A percentile compares a stretch with the other conserved stretches of the same genome.
Evolutionary conservation across 306 rosid species (phyloP).

Genomic region (Medicago lupulina): DNA sequence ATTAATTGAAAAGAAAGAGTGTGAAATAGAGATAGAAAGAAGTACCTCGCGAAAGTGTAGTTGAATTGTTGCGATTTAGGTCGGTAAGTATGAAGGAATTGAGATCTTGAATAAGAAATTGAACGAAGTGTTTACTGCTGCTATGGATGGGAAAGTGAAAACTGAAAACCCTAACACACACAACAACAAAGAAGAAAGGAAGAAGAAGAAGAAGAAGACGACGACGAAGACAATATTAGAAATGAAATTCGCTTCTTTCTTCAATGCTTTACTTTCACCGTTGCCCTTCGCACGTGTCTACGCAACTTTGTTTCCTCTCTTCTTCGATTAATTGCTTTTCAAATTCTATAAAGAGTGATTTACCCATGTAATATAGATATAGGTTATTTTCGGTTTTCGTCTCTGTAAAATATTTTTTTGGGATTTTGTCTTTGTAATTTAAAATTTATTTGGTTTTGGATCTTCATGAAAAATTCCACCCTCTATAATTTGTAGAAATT

Average conservation of each 20-base stretch:
- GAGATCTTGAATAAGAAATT: not conserved
- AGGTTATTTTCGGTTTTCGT: too few relatives aligned
- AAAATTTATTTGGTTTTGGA: too few relatives aligned
- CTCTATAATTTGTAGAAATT: too few relatives aligned
- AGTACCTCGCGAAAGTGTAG: not conserved
- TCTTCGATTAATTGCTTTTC: not conserved
- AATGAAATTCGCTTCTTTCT: conserved; percentile 19
- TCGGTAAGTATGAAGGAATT: not conserved
- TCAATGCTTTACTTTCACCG: conserved; percentile 16
- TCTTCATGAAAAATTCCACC: too few relatives aligned
- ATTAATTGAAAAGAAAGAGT: conserved; percentile 39
- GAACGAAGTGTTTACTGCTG: not conserved
- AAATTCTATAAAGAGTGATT: too few relatives aligned
- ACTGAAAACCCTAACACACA: conserved; percentile 46
- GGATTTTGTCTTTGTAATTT: too few relatives aligned
- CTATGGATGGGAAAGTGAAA: too few relatives aligned
- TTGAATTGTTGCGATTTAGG: conserved; percentile 21
- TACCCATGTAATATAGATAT: too few relatives aligned
- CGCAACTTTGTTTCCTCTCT: not conserved
- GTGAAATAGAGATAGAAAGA: not conserved
- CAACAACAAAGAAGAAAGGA: not conserved
- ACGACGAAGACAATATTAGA: conserved; percentile 26
- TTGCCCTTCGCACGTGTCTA: not conserved
- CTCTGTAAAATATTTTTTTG: too few relatives aligned
- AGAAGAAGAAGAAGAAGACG: not conserved